A percentile compares a stretch with the other conserved stretches of the same genome.
phyloP scores from a whole-genome alignment of 2,329 filamentous ascomycete genomes.

The Claviceps spartinae region DNA sequence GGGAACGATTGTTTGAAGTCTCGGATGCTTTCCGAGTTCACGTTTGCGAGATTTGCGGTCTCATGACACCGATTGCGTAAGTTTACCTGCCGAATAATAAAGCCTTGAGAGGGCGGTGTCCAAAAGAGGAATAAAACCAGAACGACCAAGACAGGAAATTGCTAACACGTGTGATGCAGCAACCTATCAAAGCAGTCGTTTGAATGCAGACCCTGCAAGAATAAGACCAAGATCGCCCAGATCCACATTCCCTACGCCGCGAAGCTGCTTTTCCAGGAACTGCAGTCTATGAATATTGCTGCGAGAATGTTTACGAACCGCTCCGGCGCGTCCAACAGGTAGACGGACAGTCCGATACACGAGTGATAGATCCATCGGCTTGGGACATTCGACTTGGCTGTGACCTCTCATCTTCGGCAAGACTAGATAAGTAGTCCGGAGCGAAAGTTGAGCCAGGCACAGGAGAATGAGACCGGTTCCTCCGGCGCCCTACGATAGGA shows the following conservation, averaged over 20 bases:
- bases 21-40: slow-evolving; percentile 97
- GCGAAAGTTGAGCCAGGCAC: no score
- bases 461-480: no score
- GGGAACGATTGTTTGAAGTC: slow-evolving; percentile 93
- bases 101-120: neutral
- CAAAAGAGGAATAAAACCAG: neutral
- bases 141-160: neutral
- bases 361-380: no score
- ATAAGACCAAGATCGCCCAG: slow-evolving; percentile 97
- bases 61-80: slow-evolving; percentile 99
- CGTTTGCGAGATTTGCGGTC: slow-evolving; percentile 93
- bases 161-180: slow-evolving; percentile 34
- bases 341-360: slow-evolving; percentile 9
- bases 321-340: slow-evolving; percentile 60
- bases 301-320: slow-evolving; percentile 90
- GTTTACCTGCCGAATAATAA: slow-evolving; percentile 24
- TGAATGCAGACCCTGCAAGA: slow-evolving; percentile 94
- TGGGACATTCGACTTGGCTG: no score
- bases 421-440: no score
- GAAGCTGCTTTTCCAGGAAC: slow-evolving; percentile 95
- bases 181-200: slow-evolving; percentile 93
- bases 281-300: slow-evolving; percentile 97
- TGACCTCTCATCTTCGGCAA: no score
- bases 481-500: no score
- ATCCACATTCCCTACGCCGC: slow-evolving; percentile 96